Base-by-base conservation (phyloP, 352 stramenopile species). In the Globisporangium nunn region DNA sequence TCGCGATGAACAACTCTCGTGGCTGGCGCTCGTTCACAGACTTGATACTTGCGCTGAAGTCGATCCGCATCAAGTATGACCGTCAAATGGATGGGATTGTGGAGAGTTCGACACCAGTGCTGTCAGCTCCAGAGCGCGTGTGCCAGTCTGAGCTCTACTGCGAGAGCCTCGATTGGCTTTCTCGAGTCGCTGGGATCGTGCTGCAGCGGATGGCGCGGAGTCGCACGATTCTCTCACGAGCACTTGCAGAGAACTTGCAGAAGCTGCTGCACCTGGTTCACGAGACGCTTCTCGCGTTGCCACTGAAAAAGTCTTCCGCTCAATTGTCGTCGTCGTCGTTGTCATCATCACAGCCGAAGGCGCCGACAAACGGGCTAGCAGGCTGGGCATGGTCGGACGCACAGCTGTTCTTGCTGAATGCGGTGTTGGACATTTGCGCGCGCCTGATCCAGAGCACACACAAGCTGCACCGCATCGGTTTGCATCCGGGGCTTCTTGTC, bases 391-490 rank as follows among this genome's bases (percentile, higher is more conserved):
- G 75, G 71, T 88, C 78, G 3, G 72, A 87, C 23, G 68, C 77
- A 0, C 83, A 93, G 52, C 45, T 86, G 23, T 86, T 87, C 35
- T 61, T 95, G 6, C 55, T 93, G 15, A 85, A 86, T 33, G 68
- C 80, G 0, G 78, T 92, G 18, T 46, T 93, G 12, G 83, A 93
- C 53, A 78, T 95, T 15, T 85, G 72, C n/a, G 64, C 68, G 29
- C 75, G 82, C 37, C 63, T 95, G 37, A 66, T 92, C 0, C 73
- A 90, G 28, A 92, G 82, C 40, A 90, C 81, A 10, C 81, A 93
- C 52, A 88, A 91, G 45, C 63, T 78, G 52, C 81, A 95, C 53
- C 81, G 85, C 4, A 65, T 83, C 15, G 85, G 82, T 0, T 54
- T 95, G 0, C 65, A 75, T 14, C 85, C 85, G 23, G 83, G 79